Percentiles rank a stretch among this genome's conserved stretches.
phyloP scores from a whole-genome alignment of 176 grass and related monocot species.

The Secale cereale region DNA sequence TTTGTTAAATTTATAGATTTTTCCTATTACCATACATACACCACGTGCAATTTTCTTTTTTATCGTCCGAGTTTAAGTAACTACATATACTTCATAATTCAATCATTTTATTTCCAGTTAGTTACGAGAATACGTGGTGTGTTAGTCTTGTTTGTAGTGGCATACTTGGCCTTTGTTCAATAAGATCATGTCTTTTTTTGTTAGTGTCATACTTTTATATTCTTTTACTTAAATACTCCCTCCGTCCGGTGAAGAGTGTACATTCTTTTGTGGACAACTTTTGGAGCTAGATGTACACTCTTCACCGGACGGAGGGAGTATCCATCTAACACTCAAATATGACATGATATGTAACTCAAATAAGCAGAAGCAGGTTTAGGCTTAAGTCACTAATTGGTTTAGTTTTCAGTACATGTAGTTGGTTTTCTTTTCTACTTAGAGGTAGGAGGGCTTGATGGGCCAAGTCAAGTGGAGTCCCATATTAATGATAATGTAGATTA shows the following conservation, averaged over 20 bases:
- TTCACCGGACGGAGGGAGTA: too few species aligned
- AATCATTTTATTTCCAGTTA: not conserved
- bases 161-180: conserved; percentile 1
- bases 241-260: too few species aligned
- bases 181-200: not conserved
- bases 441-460: not conserved
- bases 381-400: not conserved
- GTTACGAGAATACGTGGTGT: not conserved
- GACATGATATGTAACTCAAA: not conserved
- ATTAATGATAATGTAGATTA: not conserved
- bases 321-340: not conserved
- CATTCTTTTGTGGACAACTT: too few species aligned
- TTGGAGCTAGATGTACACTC: too few species aligned
- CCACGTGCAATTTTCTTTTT: not conserved
- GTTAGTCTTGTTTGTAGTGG: not conserved
- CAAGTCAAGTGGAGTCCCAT: not conserved
- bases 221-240: not conserved
- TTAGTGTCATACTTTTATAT: not conserved
- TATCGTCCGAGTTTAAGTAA: not conserved
- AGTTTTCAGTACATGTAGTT: not conserved
- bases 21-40: not conserved
- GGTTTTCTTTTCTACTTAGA: not conserved
- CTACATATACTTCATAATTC: not conserved
- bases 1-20: not conserved
- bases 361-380: not conserved